Base-by-base conservation (phyloP, 2,329 filamentous ascomycete species). In the Ceratocystis harringtonii region DNA sequence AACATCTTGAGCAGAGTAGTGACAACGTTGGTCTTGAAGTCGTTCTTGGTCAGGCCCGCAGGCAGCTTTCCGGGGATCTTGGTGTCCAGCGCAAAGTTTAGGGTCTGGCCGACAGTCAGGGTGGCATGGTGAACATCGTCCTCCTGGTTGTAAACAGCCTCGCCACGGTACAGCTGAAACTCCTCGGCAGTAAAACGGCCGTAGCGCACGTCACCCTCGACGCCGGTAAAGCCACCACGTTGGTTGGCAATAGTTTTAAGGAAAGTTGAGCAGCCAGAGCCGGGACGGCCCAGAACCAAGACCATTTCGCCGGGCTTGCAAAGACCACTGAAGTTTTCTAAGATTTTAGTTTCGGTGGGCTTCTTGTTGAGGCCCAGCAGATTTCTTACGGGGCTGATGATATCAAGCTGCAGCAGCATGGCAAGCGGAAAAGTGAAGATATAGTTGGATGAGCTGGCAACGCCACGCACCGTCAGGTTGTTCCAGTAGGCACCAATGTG, bases 301-400 rank as follows among this genome's bases (percentile, higher is more conserved):
- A 92, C 82, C 90, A 96, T 95, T 78, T 96, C 91, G 0, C 91
- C 92, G 0, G 90, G 88, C 69, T 86, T 85, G 66, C 84, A 83
- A 0, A 88, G 80, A 41, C 87, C 88, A 63, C 79, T 80, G 76
- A 92, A 94, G 69, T 82, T 78, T 68, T 89, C 80, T 28, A 95
- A 76, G 58, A 95, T 85, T 5, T 89, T 86, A 50, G 86, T 82
- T 72, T 95, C 87, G 41, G 78, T 78, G 1, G 85, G 85, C 73
- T 88, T 89, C 66, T 82, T 83, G 0, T 84, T 84, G 17, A 84
- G 71, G 0, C 88, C 87, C 1, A 92, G 75, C 8, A 90, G 70
- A 19, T 77, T 78, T 75, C 82, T 82, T 62, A 85, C 73, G 0
- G 87, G 89, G 2, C 82, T 82, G 67, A 86, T 80, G 60, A 89